phyloP scores from a whole-genome alignment of 306 rosid genomes.

The Elaeagnus macrophylla region DNA sequence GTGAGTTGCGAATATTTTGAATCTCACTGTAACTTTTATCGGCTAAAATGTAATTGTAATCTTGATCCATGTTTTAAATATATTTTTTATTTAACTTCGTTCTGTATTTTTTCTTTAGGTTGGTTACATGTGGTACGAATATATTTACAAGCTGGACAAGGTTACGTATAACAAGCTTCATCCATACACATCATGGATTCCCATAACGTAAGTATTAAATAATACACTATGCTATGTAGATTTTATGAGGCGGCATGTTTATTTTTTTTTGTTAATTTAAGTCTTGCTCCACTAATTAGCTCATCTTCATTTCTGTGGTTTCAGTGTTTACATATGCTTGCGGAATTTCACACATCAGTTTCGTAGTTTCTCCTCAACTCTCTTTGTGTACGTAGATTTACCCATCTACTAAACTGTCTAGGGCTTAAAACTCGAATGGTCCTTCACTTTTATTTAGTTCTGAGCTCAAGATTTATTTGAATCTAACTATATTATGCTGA shows the following conservation, averaged over 20 bases:
- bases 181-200: conserved; percentile 99
- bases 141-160: conserved; percentile 91
- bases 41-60: conserved; percentile 7
- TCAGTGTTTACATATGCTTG: conserved; percentile 88
- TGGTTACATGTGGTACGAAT: conserved; percentile 93
- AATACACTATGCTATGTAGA: neutral
- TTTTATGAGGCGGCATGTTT: conserved; percentile 1
- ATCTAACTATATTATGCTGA: too few species aligned
- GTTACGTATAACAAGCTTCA: conserved; percentile 81
- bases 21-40: neutral
- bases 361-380: conserved; percentile 74
- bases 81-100: conserved; percentile 18
- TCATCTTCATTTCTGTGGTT: conserved; percentile 19
- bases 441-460: too few species aligned
- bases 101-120: conserved; percentile 37
- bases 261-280: neutral
- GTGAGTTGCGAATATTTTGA: conserved; percentile 49
- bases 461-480: neutral
- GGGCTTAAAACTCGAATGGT: too few species aligned
- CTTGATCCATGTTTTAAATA: conserved; percentile 2
- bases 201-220: conserved; percentile 63
- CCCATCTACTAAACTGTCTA: conserved; percentile 15
- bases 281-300: conserved; percentile 1
- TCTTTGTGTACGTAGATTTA: conserved; percentile 67
- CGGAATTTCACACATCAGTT: conserved; percentile 86